These are phyloP conservation scores for Ogataea degrootiae DNA, from an alignment of 805 yeast species.

Conservation along the genomic window DNA sequence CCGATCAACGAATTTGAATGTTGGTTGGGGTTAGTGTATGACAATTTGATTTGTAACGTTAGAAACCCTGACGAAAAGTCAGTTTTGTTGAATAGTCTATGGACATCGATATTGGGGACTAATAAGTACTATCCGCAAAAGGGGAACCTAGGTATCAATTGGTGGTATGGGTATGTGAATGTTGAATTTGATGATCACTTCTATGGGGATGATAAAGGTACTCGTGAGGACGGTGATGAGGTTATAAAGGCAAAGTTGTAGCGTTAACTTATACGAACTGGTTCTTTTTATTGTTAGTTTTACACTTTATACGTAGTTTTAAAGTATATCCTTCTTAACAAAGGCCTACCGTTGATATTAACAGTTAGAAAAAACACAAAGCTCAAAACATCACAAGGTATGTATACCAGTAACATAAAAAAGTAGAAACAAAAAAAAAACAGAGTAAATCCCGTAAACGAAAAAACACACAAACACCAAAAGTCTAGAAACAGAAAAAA, in stretches of 20 bases:
- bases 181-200: slow-evolving; percentile 5
- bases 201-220: not conserved
- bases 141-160: slow-evolving; percentile 47
- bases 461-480: too few species aligned
- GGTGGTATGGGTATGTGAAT: slow-evolving; percentile 55
- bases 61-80: slow-evolving; percentile 29
- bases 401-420: too few species aligned
- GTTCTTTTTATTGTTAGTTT: too few species aligned
- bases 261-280: too few species aligned
- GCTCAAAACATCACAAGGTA: too few species aligned
- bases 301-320: too few species aligned
- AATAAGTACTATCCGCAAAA: slow-evolving; percentile 56
- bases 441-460: too few species aligned
- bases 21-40: slow-evolving; percentile 46
- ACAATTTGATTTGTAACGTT: slow-evolving; percentile 26
- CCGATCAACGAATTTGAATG: slow-evolving; percentile 36
- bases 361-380: too few species aligned
- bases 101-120: slow-evolving; percentile 45
- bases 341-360: too few species aligned
- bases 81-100: slow-evolving; percentile 37
- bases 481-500: not conserved
- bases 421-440: too few species aligned
- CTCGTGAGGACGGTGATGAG: not conserved
- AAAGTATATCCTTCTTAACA: too few species aligned
- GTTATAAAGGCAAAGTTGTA: not conserved